Base-by-base conservation (phyloP, 345 rosid genomes). In the Moricandia moricandioides region DNA sequence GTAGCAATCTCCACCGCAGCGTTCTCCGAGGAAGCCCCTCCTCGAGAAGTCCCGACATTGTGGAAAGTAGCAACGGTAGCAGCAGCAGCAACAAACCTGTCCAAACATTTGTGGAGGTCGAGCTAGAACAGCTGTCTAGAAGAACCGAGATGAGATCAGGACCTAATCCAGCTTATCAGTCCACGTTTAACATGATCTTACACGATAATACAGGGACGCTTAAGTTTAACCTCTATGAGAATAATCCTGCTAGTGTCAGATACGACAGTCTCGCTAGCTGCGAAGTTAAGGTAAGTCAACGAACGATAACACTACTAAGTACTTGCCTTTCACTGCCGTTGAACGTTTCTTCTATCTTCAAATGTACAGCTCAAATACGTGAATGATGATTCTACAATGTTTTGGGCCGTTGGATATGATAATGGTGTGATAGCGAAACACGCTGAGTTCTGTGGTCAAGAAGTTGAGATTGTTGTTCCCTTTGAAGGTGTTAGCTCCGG, bases 391-490 rank as follows among this genome's bases (percentile, higher is more conserved):
- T 91, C 99, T 3, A 92, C 97, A 0, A 82, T 71, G 57, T 90
- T 92, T 82, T 95, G 99, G 99, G 99, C 97, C 16, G 67, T 89
- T 51, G 99, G 99, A 43, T 87, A 88, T n/a, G 92, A 86, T 62
- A 84, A 79, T 1, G 47, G 93, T 47, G 83, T 90, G 55, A 83
- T 95, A 65, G 97, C 99, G 13, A 82, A 80, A 72, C 90, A 84
- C 54, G 88, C 97, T 11, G 87, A 87, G 70, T 84, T 82, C 76
- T 90, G 97, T 60, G 99, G 99, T 68, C 82, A 84, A 55, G 94
- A 92, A 75, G 85, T 95, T 34, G 97, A 92, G 71, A 83, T 95
- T 89, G 85, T 84, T 65, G 91, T 95, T 84, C 99, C 99, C 13
- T 90, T 95, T 70, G 97, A 95, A 85, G 97, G 93, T 30, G 78